Conservation (phyloP, 148 eudicot species). For the Pouteria glomerata region DNA sequence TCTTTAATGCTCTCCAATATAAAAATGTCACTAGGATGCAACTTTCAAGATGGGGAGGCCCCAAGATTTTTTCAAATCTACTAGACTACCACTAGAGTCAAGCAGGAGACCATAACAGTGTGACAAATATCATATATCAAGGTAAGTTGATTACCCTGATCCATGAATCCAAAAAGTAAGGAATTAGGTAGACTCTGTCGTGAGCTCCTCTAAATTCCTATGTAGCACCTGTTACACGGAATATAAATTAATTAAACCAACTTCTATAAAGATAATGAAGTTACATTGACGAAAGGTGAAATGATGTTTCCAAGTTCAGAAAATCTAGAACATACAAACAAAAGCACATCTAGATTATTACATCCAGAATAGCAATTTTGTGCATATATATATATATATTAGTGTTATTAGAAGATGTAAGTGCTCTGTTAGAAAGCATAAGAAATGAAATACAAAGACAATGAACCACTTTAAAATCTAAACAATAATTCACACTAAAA, state of each 20-base stretch:
- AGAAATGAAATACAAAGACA: not conserved
- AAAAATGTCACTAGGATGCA: not conserved
- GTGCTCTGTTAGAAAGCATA: not conserved
- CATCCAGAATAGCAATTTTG: not conserved
- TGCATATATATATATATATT: too few relatives aligned
- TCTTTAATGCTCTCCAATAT: not conserved
- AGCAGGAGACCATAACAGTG: not conserved
- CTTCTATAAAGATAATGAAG: not conserved
- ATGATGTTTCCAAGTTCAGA: not conserved
- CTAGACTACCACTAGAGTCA: not conserved
- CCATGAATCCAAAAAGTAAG: constrained; percentile 8
- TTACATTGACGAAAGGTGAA: not conserved
- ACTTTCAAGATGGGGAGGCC: not conserved
- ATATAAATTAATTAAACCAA: not conserved
- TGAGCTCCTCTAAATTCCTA: not conserved
- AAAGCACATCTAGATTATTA: not conserved
- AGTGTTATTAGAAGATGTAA: not conserved
- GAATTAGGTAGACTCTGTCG: not conserved
- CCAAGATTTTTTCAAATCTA: not conserved
- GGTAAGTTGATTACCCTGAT: constrained; percentile 8
- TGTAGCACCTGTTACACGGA: constrained; percentile 9
- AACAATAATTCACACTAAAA: not conserved
- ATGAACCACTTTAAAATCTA: not conserved
- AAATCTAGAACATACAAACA: not conserved
- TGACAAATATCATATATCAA: not conserved